Base-by-base conservation (phyloP, 768 basidiomycete species). In the Phylloporus arenicola region DNA sequence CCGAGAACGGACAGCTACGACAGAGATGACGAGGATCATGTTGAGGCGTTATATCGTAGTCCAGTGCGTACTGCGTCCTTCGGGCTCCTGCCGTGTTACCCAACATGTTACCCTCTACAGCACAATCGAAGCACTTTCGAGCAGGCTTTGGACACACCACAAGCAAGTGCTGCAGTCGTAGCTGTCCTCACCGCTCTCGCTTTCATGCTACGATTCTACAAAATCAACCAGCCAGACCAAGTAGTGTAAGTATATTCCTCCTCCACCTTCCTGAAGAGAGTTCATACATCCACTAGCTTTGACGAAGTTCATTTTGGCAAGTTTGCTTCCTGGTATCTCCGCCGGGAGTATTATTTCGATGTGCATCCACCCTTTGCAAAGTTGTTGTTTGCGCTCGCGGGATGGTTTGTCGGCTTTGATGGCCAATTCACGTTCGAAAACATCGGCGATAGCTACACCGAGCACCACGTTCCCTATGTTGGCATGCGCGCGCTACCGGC, bases 281-380 rank as follows among this genome's bases (percentile, higher is more conserved):
- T 49, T 55, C 42, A 55, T 39, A 31, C 45, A 4, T 43, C 22
- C 44, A 40, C 33, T 58, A 94, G 92, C 43, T 97, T 97, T 64
- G 94, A 97, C 65, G 94, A 98, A 71, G 95, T 97, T 12, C 95
- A 98, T 65, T 98, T 98, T 64, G 95, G 95, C 54, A 96, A 97
- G 70, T 99, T 99, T 65, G 94, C 96, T 12, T 82, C 90, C 6
- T 89, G 92, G 70, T 99, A 99, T 70, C 84, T 98, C 64, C 73
- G 73, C 41, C 80, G 95, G 56, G 82, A 96, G 70, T 99, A 97
- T 74, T 98, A 98, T 72, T 99, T 99, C 75, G 96, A 99, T 66
- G 95, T 99, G 8, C 96, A 99, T 62, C 96, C 96, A 33, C 96
- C 96, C 2, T 81, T 98, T 45, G 94, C 96, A 37, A 99, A 99